Percentiles rank a stretch among this genome's conserved stretches.
These are phyloP conservation scores for Sphagnum contortum DNA, from an alignment of 225 moss, liverwort and hornwort genomes.

Conservation along the genomic window DNA sequence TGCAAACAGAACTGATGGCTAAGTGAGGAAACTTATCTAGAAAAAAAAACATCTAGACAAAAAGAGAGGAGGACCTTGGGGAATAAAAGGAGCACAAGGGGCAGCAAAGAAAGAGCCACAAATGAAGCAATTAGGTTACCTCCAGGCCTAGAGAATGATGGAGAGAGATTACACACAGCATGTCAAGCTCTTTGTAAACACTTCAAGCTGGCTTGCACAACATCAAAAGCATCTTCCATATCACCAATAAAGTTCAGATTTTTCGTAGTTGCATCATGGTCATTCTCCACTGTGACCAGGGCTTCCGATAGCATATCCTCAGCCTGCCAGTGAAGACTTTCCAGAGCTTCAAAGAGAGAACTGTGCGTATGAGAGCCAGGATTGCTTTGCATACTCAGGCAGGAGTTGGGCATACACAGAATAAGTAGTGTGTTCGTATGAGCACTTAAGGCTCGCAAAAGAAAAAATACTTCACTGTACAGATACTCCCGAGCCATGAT, in stretches of 20 bases:
- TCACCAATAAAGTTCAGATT: conserved; percentile 6
- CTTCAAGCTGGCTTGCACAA: conserved; percentile 1
- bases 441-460: conserved; percentile 4
- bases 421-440: conserved; percentile 5
- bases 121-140: too few species aligned
- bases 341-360: conserved; percentile 5
- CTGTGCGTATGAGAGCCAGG: neutral
- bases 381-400: neutral
- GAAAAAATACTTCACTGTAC: conserved; percentile 4
- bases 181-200: too few species aligned
- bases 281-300: conserved; percentile 9
- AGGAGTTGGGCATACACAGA: conserved; percentile 5
- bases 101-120: too few species aligned
- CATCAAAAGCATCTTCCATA: conserved; percentile 9
- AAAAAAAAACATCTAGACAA: too few species aligned
- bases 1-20: too few species aligned
- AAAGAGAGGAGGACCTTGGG: too few species aligned
- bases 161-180: too few species aligned
- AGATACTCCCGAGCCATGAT: conserved; percentile 4
- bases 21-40: too few species aligned
- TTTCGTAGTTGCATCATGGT: conserved; percentile 4
- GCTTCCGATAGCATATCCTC: conserved; percentile 10
- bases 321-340: conserved; percentile 5
- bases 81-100: too few species aligned
- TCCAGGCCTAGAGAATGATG: too few species aligned